Conservation (phyloP, 768 basidiomycete species). For the Termitomyces sp. region DNA sequence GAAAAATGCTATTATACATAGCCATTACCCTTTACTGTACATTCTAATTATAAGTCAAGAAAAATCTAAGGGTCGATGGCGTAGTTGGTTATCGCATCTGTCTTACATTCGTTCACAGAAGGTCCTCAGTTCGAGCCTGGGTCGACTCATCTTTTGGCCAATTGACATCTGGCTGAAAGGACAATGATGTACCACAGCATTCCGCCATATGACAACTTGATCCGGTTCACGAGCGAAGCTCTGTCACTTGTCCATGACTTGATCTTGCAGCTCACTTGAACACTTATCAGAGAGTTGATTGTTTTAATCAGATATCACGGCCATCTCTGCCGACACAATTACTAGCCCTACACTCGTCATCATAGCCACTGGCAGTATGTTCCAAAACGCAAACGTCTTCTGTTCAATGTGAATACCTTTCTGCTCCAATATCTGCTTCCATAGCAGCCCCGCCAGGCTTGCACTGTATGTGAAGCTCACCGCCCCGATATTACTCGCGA, state of each 20-base stretch:
- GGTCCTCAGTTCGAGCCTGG: too few species aligned
- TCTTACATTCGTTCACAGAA: constrained; percentile 41
- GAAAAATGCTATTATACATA: too few species aligned
- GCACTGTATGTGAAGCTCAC: constrained; percentile 86
- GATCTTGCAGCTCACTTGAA: too few species aligned
- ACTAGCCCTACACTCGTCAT: constrained; percentile 64
- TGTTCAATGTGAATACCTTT: constrained; percentile 64
- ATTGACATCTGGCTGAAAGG: too few species aligned
- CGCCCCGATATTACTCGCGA: constrained; percentile 88
- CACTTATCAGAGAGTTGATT: too few species aligned
- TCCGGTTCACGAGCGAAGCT: too few species aligned
- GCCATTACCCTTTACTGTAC: too few species aligned
- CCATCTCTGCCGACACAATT: constrained; percentile 75
- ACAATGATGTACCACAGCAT: too few species aligned
- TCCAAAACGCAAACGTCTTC: constrained; percentile 66
- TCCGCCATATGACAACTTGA: too few species aligned
- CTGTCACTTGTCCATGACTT: too few species aligned
- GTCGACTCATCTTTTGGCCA: too few species aligned
- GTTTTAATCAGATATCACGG: constrained; percentile 7
- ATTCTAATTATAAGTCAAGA: too few species aligned
- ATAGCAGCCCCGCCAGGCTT: constrained; percentile 83
- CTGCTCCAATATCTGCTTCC: constrained; percentile 67
- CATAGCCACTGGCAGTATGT: constrained; percentile 54
- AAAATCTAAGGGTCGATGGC: constrained; percentile 39
- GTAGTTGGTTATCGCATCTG: constrained; percentile 84